phyloP scores from a whole-genome alignment of 2,329 filamentous ascomycete species.

The Fusarium brachygibbosum region DNA sequence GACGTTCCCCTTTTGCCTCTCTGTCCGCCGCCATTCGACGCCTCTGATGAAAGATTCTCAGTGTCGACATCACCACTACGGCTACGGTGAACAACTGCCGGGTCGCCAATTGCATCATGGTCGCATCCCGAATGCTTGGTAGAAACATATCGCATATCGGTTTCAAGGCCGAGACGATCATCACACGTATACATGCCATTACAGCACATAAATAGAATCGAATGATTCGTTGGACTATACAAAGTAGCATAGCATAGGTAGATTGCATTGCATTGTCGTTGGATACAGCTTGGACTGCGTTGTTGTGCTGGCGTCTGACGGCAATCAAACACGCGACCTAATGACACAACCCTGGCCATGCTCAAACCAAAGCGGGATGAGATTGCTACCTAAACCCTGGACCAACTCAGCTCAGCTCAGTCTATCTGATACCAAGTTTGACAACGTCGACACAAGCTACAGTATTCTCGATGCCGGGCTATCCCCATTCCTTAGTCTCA shows the following conservation, averaged over 20 bases:
- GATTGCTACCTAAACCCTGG: slow-evolving; percentile 6
- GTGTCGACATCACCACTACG: slow-evolving; percentile 12
- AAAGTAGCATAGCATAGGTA: neutral
- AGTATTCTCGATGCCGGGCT: slow-evolving; percentile 14
- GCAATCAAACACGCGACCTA: slow-evolving; percentile 35
- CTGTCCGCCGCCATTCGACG: slow-evolving; percentile 3
- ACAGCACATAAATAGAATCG: neutral
- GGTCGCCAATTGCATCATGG: slow-evolving; percentile 27
- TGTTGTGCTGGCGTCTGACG: slow-evolving; percentile 16
- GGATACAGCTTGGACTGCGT: slow-evolving; percentile 9
- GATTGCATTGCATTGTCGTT: slow-evolving; percentile 5
- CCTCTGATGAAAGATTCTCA: slow-evolving; percentile 25
- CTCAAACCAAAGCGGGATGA: slow-evolving; percentile 48
- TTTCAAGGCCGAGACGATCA: slow-evolving; percentile 28
- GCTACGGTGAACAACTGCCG: slow-evolving; percentile 1
- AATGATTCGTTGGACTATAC: neutral
- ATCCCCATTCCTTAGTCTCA: slow-evolving; percentile 19
- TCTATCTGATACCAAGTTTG: slow-evolving; percentile 15
- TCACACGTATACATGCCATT: slow-evolving; percentile 12
- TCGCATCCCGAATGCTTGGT: slow-evolving; percentile 17
- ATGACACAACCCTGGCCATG: slow-evolving; percentile 31
- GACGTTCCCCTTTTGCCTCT: slow-evolving; percentile 20
- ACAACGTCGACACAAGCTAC: slow-evolving; percentile 14
- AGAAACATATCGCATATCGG: slow-evolving; percentile 21
- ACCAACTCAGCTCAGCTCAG: neutral